Evolutionary conservation across 2,329 filamentous ascomycete genomes (phyloP), one percentile per base, ranked within the genome.

Genomic region (Alternaria longipes): DNA sequence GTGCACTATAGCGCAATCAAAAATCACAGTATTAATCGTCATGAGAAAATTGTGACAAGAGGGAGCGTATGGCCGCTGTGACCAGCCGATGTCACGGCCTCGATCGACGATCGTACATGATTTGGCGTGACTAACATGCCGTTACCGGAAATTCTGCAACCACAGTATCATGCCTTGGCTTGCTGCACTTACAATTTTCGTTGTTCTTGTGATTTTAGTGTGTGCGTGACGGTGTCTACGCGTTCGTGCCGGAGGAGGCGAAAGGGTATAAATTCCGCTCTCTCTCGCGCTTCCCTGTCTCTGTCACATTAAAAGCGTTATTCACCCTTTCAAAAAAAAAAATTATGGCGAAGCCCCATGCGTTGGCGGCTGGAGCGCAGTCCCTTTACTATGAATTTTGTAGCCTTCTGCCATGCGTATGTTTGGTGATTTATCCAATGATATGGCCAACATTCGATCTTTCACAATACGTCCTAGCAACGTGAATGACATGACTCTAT

Each of bases 101-200:
- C n/a, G 3, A 20, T 20, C 8, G 9, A 11, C 36, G 7, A 20
- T 5, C 2, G 5, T 40, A 40, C 36, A 16, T 22, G 11, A 12
- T 14, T 12, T 41, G 40, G 11, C 4, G 40, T 22, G 4, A 22
- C 5, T 7, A 1, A 9, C 1, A 41, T 22, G 4, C 5, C 18
- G 4, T 41, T 14, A 14, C 12, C 5, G 18, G 7, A 41, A 41
- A 11, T 4, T 0, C 12, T 34, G 5, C 32, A 22, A 5, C 18
- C 1, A 3, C 1, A 22, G 8, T 5, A 3, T 22, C 18, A 22
- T 41, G 9, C 3, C 1, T 20, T 9, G 36, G 0, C 9, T 22
- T 3, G 18, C 18, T 41, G 5, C 18, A 1, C 9, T 22, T 0
- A 14, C 4, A 18, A 8, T 0, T 12, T 16, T 24, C 12, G 7